Percentiles rank a stretch among this genome's conserved stretches.
phyloP scores from a whole-genome alignment of 306 rosid genomes.

The Cyamopsis tetragonoloba region DNA sequence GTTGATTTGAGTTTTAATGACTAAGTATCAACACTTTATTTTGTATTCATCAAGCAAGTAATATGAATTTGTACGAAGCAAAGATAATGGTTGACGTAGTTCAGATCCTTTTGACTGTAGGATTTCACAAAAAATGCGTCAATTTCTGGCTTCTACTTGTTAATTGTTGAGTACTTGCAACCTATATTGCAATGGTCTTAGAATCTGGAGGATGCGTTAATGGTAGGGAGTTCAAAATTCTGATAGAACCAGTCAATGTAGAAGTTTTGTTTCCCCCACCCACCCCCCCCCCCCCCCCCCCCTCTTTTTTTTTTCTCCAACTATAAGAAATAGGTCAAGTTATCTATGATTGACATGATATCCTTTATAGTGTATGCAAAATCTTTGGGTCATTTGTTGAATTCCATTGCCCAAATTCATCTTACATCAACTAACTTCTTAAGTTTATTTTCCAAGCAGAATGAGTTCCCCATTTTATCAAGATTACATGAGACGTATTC shows the following conservation, averaged over 20 bases:
- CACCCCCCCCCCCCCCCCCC: too few relatives aligned
- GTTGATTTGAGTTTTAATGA: neutral
- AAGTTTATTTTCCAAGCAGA: slow-evolving; percentile 37
- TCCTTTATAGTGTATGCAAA: neutral
- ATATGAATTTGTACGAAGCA: neutral
- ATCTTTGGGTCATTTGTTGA: neutral
- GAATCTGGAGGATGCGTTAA: neutral
- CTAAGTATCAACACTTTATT: neutral
- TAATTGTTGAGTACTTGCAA: slow-evolving; percentile 1
- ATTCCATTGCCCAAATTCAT: slow-evolving; percentile 24
- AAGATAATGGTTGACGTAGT: neutral
- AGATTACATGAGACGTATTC: slow-evolving; percentile 59
- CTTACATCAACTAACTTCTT: neutral
- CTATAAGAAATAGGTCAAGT: neutral
- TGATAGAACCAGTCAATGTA: neutral
- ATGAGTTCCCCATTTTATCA: slow-evolving; percentile 56
- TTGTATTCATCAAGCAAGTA: neutral
- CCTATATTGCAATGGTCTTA: neutral
- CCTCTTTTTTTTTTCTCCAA: neutral
- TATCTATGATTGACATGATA: neutral
- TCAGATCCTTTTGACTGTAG: neutral
- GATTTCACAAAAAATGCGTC: neutral
- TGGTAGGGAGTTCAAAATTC: neutral
- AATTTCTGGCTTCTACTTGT: neutral
- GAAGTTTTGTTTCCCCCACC: too few relatives aligned